Evolutionary conservation across 108 stramenopile species (phyloP).

Genomic region (Epipyxis sp.): DNA sequence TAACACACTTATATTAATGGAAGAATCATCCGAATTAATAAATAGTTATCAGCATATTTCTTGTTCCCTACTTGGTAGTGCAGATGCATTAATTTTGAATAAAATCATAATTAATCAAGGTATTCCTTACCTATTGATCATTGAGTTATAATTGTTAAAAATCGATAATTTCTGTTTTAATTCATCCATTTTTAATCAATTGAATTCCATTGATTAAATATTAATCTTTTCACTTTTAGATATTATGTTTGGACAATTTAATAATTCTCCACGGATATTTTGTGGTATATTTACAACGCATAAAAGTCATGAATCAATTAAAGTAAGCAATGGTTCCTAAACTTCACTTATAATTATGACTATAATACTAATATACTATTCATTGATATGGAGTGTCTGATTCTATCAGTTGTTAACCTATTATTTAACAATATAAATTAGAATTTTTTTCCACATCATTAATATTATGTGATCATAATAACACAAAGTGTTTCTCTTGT

Average conservation of each 20-base stretch:
- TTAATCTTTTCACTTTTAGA: slow-evolving; percentile 33
- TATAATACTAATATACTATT: too few relatives aligned
- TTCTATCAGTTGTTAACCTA: too few relatives aligned
- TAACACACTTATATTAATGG: too few relatives aligned
- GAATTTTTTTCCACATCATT: too few relatives aligned
- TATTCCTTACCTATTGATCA: background rate
- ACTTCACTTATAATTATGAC: too few relatives aligned
- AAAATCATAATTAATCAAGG: background rate
- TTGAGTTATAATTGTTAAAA: background rate
- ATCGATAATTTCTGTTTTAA: background rate
- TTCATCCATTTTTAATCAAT: background rate
- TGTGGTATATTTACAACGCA: slow-evolving; percentile 46
- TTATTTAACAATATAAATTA: too few relatives aligned
- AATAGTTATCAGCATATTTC: too few relatives aligned
- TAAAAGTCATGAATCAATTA: slow-evolving; percentile 38
- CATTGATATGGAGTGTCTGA: too few relatives aligned
- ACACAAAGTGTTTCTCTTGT: too few relatives aligned
- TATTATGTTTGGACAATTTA: background rate
- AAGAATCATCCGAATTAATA: too few relatives aligned
- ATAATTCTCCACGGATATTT: slow-evolving; percentile 37
- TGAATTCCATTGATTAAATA: background rate
- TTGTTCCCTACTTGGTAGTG: background rate
- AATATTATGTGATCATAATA: too few relatives aligned
- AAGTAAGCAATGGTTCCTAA: too few relatives aligned
- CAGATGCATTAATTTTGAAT: background rate